Evolutionary conservation across 805 yeast genomes (phyloP), one percentile per base, ranked within the genome.

Genomic region (Pichia deserticola): DNA sequence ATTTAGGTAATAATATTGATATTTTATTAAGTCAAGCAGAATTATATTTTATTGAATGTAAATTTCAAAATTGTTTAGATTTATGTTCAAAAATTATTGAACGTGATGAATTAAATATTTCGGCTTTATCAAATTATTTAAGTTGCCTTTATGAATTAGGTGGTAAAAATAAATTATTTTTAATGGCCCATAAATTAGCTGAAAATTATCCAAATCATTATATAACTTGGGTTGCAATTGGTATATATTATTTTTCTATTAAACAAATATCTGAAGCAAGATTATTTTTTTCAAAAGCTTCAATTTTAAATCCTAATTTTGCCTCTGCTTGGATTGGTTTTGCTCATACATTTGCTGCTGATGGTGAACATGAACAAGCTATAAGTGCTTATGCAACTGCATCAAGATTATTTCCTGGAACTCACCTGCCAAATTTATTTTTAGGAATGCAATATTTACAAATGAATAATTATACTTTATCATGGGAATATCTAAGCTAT

Each of bases 321-420:
- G 95, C 93, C 0, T 92, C 87, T 47, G 96, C 98, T 1, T 93
- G 99, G 99, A 82, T 93, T 35, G 99, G 97, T 3, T 93, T 93
- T 70, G 98, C 98, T 1, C 98, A 92, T 61, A 90, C 98, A 0
- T 93, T 90, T 76, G 97, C 97, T 0, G 84, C 87, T 3, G 99
- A 93, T 64, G 95, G 97, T n/a, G 99, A 93, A 66, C 97, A 93
- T 64, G 99, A 93, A 64, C 98, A 93, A 66, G 98, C 98, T 1
- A 85, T 93, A 27, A 85, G 97, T 50, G 98, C 98, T 0, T 93
- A 90, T 66, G 90, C 98, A 1, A 90, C 96, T 11, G 97, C 97
- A 0, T 89, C 96, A 1, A 72, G 97, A 53, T 74, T 90, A 40
- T 93, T 93, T 60, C 89, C 90, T 0, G 95, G 96, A 1, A 83